Evolutionary conservation across 2,329 filamentous ascomycete species (phyloP), one percentile per base, ranked within the genome.

Genomic region (Cercospora sojina): DNA sequence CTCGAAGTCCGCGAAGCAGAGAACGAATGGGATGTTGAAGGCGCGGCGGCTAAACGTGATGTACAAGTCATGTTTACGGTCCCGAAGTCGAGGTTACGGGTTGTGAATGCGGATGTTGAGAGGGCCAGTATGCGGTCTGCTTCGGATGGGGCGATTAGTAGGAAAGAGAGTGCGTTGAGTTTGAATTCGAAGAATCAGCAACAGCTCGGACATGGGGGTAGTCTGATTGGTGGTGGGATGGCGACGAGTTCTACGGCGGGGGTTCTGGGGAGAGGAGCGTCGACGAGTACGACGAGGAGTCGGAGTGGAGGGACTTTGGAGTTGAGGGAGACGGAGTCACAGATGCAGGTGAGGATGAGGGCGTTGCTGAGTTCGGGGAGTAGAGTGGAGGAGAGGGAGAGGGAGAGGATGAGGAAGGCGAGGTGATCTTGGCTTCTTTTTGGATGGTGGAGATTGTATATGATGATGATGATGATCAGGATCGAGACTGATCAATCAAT

Each of bases 61-160:
- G 81, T 84, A n/a, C 83, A 83, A 64, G 80, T 85, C 75, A 95
- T 96, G 87, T 98, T 97, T 78, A 97, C 94, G 0, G 92, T 97
- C 67, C 94, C 95, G 2, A 92, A 90, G 77, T 90, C 94, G 78
- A 87, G 88, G 72, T 80, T 98, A 69, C 83, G 94, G 27, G 93
- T 98, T n/a, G 94, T 97, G 20, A 98, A 98, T 77, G 89, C 87
- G 59, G 90, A 90, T 74, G 79, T 83, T 59, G 78, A 81, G 68
- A 70, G 76, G 64, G 75, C 75, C 32, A 79, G 77, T 70, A 53
- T 78, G 71, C 66, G 77, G 57, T 77, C 75, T 66, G 75, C 74
- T 3, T 77, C 74, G 32, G 77, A 76, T 62, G 71, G 74, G 3
- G 73, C 67, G 18, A 47, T 74, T 20, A 71, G 69, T 56, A 57